Conservation (phyloP, 352 stramenopile genomes). For the Thraustotheca clavata region DNA sequence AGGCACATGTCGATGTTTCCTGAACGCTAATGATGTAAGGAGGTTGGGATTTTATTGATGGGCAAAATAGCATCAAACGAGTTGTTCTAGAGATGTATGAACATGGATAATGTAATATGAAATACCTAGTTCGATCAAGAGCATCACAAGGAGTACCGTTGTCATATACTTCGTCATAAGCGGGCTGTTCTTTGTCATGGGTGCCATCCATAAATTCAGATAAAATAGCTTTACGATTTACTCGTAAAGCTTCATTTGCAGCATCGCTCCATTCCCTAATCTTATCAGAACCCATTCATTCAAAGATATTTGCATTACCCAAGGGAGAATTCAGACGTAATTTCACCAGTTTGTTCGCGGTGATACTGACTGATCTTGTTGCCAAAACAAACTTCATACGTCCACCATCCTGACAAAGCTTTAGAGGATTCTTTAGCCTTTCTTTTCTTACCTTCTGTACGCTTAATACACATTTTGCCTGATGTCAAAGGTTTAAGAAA, state of each 20-base stretch:
- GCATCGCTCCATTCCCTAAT: slow-evolving; percentile 16
- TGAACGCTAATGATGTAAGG: slow-evolving; percentile 72
- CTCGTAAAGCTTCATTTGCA: slow-evolving; percentile 40
- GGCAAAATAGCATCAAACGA: slow-evolving; percentile 21
- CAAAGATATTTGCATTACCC: slow-evolving; percentile 21
- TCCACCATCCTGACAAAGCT: slow-evolving; percentile 52
- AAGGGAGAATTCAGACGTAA: slow-evolving; percentile 61
- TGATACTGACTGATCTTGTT: slow-evolving; percentile 65
- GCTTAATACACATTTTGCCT: slow-evolving; percentile 52
- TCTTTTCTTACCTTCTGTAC: slow-evolving; percentile 37
- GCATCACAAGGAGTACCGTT: slow-evolving; percentile 65
- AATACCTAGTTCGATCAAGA: slow-evolving; percentile 36
- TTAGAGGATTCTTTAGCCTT: too few relatives aligned
- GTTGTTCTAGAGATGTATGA: background rate
- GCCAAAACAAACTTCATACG: slow-evolving; percentile 78
- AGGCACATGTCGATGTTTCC: slow-evolving; percentile 75
- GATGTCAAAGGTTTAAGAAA: slow-evolving; percentile 45
- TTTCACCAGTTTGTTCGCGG: slow-evolving; percentile 46
- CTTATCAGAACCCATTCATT: slow-evolving; percentile 6
- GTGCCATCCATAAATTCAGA: slow-evolving; percentile 72
- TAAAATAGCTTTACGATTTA: slow-evolving; percentile 37
- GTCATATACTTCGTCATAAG: slow-evolving; percentile 62
- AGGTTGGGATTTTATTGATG: slow-evolving; percentile 49
- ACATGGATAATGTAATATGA: background rate
- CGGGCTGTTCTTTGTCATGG: slow-evolving; percentile 54